These are phyloP conservation scores for Emergomyces orientalis DNA, from an alignment of 2,329 filamentous ascomycete genomes.

Conservation along the genomic window DNA sequence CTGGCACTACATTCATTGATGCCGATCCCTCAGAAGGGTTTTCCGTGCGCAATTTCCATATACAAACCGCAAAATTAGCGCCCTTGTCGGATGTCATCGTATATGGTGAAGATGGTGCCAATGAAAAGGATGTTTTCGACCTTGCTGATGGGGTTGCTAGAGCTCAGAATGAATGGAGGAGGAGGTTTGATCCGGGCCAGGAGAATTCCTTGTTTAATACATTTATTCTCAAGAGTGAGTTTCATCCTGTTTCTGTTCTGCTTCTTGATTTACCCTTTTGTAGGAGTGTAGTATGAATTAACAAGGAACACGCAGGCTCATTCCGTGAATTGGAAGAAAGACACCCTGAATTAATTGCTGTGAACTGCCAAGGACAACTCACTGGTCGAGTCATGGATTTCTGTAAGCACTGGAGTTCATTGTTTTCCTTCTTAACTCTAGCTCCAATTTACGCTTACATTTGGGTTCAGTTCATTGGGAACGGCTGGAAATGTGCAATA, in stretches of 20 bases:
- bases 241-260: not conserved
- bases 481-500: constrained; percentile 80
- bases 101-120: constrained; percentile 64
- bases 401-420: constrained; percentile 38
- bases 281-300: constrained; percentile 9
- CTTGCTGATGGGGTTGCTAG: constrained; percentile 55
- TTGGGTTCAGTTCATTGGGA: constrained; percentile 59
- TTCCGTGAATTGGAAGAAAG: constrained; percentile 64
- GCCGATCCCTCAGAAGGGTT: constrained; percentile 84
- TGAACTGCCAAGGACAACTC: constrained; percentile 60
- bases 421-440: constrained; percentile 3
- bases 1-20: constrained; percentile 59
- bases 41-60: constrained; percentile 94
- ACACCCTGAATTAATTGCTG: constrained; percentile 61
- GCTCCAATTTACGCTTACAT: not conserved
- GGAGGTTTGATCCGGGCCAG: constrained; percentile 50
- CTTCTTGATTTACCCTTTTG: not conserved
- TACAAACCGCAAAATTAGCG: constrained; percentile 81
- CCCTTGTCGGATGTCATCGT: constrained; percentile 85
- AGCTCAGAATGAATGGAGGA: constrained; percentile 68
- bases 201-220: constrained; percentile 66
- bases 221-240: constrained; percentile 59
- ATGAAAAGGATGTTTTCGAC: constrained; percentile 56
- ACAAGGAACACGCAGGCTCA: constrained; percentile 41
- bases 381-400: constrained; percentile 81